These are phyloP conservation scores for Starmerella cellae DNA, from an alignment of 805 yeast species.

Conservation along the genomic window DNA sequence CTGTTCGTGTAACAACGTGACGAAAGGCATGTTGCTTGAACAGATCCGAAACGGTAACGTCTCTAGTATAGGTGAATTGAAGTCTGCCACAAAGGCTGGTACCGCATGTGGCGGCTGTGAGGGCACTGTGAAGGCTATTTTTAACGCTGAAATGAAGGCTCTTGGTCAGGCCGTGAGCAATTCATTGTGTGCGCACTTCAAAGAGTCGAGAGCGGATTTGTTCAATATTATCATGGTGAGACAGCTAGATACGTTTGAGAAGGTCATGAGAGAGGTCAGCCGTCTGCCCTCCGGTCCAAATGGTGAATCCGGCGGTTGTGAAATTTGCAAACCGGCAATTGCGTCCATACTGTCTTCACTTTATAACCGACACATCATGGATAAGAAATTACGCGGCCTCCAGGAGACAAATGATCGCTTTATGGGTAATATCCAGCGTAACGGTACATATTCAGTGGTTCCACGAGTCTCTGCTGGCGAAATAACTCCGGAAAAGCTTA, in stretches of 20 bases:
- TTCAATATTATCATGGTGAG: conserved; percentile 30
- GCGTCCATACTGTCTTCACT: conserved; percentile 30
- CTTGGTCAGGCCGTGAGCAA: conserved; percentile 28
- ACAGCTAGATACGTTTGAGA: conserved; percentile 24
- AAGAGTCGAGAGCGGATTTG: conserved; percentile 28
- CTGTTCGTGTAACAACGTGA: conserved; percentile 30
- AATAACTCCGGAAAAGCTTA: conserved; percentile 30
- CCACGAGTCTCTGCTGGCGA: conserved; percentile 33
- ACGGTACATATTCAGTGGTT: conserved; percentile 31
- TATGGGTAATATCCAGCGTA: conserved; percentile 31
- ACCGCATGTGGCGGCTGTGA: conserved; percentile 33
- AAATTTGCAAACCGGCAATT: conserved; percentile 30
- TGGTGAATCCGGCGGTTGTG: conserved; percentile 27
- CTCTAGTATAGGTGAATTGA: conserved; percentile 26
- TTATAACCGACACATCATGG: conserved; percentile 27
- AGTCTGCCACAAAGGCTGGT: conserved; percentile 30
- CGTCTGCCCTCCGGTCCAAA: conserved; percentile 14
- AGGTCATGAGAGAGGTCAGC: conserved; percentile 27
- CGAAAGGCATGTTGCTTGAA: conserved; percentile 27
- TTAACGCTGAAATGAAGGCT: conserved; percentile 29
- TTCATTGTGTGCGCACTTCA: conserved; percentile 28
- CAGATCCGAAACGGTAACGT: conserved; percentile 25
- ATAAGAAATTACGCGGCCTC: conserved; percentile 27
- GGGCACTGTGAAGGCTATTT: conserved; percentile 29
- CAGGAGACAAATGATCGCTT: conserved; percentile 31